Conservation (phyloP, 2,329 filamentous ascomycete species). For the Pseudopyricularia javanii region DNA sequence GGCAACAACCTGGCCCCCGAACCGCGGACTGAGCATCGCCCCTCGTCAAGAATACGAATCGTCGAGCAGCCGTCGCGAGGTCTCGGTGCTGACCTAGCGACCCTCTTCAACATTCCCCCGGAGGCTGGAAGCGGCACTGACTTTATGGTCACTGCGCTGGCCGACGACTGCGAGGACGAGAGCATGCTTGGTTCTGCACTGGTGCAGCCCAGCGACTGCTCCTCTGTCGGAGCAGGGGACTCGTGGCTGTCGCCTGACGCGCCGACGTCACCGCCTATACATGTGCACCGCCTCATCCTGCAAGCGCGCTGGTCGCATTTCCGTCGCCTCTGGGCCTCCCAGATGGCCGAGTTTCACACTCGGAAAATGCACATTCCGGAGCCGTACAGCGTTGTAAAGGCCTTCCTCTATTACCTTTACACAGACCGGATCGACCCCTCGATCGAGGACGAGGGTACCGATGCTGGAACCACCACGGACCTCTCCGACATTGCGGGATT, state of each 20-base stretch:
- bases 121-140: constrained; percentile 80
- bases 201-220: constrained; percentile 27
- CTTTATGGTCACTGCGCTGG: constrained; percentile 79
- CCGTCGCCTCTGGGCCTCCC: constrained; percentile 75
- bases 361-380: constrained; percentile 98
- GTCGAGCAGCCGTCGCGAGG: constrained; percentile 47
- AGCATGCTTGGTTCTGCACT: constrained; percentile 43
- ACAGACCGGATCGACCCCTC: constrained; percentile 71
- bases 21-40: constrained; percentile 31
- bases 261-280: constrained; percentile 68
- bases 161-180: constrained; percentile 64
- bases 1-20: constrained; percentile 61
- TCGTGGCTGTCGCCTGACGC: constrained; percentile 50
- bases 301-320: constrained; percentile 97
- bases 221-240: constrained; percentile 22
- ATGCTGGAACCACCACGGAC: constrained; percentile 58
- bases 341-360: constrained; percentile 96
- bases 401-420: constrained; percentile 93
- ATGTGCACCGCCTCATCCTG: constrained; percentile 90
- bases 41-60: constrained; percentile 32
- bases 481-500: constrained; percentile 84
- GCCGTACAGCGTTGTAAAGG: constrained; percentile 84
- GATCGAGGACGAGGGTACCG: constrained; percentile 31
- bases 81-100: constrained; percentile 74
- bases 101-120: constrained; percentile 75